Evolutionary conservation across 352 stramenopile species (phyloP), one percentile per base, ranked within the genome.

Genomic region (Blastocystis sp.): DNA sequence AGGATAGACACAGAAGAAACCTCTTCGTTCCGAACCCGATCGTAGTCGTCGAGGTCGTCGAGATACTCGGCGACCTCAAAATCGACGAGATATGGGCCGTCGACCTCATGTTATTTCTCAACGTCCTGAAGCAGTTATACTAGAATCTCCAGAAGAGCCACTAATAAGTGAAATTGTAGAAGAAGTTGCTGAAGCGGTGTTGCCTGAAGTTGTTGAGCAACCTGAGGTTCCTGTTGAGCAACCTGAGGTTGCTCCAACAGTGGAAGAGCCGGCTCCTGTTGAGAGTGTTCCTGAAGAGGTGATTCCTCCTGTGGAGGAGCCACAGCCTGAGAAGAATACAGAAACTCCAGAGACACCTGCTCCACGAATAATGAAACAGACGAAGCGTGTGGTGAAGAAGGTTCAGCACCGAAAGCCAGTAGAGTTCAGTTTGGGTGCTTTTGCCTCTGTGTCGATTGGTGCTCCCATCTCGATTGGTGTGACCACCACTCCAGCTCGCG

Each of bases 1-100:
- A n/a, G 6, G 27, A 15, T 68, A 84, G 73, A 66, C 37, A 33
- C n/a, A 84, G n/a, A 84, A 68, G 13, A 84, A 84, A n/a, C 5
- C 53, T n/a, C 22, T 33, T 30, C n/a, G 30, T n/a, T 53, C 22
- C 27, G 73, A 84, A 44, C 40, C 17, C 33, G 73, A 84, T 24
- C 73, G 73, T 27, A 58, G 51, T 24, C 73, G 30, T 35, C 44
- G 73, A 66, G 51, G 68, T 22, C 48, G 37, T 22, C n/a, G 19
- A 54, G n/a, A n/a, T 24, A 6, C 30, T 15, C 33, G 30, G 60
- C 24, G 64, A 76, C 9, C 27, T n/a, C 15, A 37, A 13, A n/a
- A 33, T 44, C 60, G 60, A 35, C 57, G n/a, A 35, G 30, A 13
- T 7, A 64, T 4, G 13, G 30, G 13, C 13, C n/a, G 57, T 35